Base-by-base conservation (phyloP, 2,329 filamentous ascomycete genomes). In the Trichophyton verrucosum region DNA sequence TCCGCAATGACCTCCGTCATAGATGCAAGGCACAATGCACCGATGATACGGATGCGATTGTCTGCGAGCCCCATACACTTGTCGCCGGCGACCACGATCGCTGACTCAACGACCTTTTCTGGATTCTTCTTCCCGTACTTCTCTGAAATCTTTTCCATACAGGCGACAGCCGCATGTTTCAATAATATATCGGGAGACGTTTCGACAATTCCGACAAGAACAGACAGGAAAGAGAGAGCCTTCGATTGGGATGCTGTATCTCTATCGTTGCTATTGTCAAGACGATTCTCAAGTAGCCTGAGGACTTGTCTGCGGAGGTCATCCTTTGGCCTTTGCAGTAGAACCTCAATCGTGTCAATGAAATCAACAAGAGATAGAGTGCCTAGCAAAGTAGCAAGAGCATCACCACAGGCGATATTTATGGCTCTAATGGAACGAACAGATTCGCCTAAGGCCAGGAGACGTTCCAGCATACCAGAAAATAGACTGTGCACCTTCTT, bases 41-140 rank as follows among this genome's bases (percentile, higher is more conserved):
- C 89, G 78, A 95, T 88, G 62, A 92, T 81, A 46, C 86, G 86
- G 56, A 96, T 82, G 27, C 83, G 83, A 65, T 82, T 78, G 68
- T 95, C 88, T 11, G 80, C 74, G 70, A 88, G 86, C 42, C 87
- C 88, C 57, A 97, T 81, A 64, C 89, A 92, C 65, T 87, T 79
- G 60, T 84, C 77, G 47, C 91, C 85, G 42, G 88, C 85, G 67
- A 99, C 87, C 1, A 86, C 87, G 62, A 85, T 79, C 3, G 91
- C 89, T 3, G 91, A 87, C 3, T 82, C 82, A 27, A 87, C 80
- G 51, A 96, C 87, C 51, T 85, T 86, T 66, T 87, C 84, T 1
- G 87, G 80, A 68, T 96, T 89, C 72, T 91, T 95, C 78, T 94
- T 95, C 66, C 94, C 95, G 71, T 96, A 97, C 72, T 92, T 92